Evolutionary conservation across 2,329 filamentous ascomycete species (phyloP).

Genomic region (Colletotrichum simmondsii): DNA sequence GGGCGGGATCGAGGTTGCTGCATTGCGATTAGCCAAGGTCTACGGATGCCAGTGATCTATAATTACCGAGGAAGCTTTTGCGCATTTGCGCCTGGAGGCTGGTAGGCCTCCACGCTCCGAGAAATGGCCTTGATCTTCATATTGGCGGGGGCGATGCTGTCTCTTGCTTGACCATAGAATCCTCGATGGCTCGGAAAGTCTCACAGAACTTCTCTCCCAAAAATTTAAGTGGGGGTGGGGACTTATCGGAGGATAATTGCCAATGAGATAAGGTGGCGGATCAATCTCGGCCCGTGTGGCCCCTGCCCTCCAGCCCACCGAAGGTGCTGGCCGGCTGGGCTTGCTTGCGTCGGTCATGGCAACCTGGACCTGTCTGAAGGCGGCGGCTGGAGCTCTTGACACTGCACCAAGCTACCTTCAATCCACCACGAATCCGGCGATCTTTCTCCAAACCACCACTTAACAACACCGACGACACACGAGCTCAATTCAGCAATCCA

Average conservation of each 20-base stretch:
- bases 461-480: conserved; percentile 22
- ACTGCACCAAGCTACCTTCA: conserved; percentile 19
- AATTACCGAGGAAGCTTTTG: conserved; percentile 63
- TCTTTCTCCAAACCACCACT: neutral
- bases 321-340: neutral
- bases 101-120: conserved; percentile 71
- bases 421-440: conserved; percentile 33
- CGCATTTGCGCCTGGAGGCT: conserved; percentile 74
- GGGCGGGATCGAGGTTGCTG: conserved; percentile 82
- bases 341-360: conserved; percentile 32
- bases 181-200: conserved; percentile 1
- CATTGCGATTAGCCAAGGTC: conserved; percentile 6
- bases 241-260: conserved; percentile 28
- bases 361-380: conserved; percentile 31
- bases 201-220: conserved; percentile 34
- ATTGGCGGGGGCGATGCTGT: conserved; percentile 18
- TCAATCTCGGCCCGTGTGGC: conserved; percentile 19
- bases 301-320: conserved; percentile 14
- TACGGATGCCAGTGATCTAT: neutral
- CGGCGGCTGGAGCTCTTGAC: conserved; percentile 33
- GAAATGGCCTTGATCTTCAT: conserved; percentile 76
- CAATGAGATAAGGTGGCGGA: conserved; percentile 19
- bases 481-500: neutral
- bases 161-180: conserved; percentile 9
- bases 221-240: conserved; percentile 36